These are phyloP conservation scores for Gossypium longicalyx DNA, from an alignment of 345 rosid species.

Conservation along the genomic window DNA sequence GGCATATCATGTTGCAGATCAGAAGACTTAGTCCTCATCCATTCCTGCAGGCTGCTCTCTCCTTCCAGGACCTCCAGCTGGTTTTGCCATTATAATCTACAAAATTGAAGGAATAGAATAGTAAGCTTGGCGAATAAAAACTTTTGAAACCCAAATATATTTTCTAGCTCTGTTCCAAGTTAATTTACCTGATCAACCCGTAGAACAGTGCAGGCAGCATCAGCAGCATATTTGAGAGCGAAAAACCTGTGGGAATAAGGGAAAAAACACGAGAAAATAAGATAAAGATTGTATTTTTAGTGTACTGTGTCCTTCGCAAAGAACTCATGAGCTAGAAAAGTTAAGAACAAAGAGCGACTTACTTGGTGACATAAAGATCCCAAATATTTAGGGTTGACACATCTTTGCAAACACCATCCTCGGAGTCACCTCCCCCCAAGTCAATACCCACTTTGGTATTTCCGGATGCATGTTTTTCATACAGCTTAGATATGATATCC, in stretches of 20 bases:
- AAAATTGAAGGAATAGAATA: conserved; percentile 9
- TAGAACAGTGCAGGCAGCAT: conserved; percentile 96
- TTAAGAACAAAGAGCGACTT: conserved; percentile 19
- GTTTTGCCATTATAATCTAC: conserved; percentile 96
- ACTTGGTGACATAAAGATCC: conserved; percentile 96
- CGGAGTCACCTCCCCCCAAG: conserved; percentile 79
- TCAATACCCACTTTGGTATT: conserved; percentile 82
- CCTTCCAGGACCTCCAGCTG: conserved; percentile 82
- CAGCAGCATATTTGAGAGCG: conserved; percentile 93
- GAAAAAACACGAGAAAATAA: not conserved
- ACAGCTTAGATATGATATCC: conserved; percentile 93
- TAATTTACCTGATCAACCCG: conserved; percentile 86
- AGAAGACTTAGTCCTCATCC: conserved; percentile 55
- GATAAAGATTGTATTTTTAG: not conserved
- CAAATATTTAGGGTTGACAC: conserved; percentile 59
- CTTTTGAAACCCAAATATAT: not conserved
- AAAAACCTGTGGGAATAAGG: conserved; percentile 45
- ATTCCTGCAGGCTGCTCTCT: conserved; percentile 65
- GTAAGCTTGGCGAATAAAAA: not conserved
- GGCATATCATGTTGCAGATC: not conserved
- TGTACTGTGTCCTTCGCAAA: not conserved
- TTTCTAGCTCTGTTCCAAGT: not conserved
- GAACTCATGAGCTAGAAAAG: not conserved
- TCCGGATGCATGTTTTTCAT: conserved; percentile 92
- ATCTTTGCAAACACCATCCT: conserved; percentile 78